Evolutionary conservation across 495 filamentous ascomycete species (phyloP).

Genomic region (Hyaloscypha hepaticicola): DNA sequence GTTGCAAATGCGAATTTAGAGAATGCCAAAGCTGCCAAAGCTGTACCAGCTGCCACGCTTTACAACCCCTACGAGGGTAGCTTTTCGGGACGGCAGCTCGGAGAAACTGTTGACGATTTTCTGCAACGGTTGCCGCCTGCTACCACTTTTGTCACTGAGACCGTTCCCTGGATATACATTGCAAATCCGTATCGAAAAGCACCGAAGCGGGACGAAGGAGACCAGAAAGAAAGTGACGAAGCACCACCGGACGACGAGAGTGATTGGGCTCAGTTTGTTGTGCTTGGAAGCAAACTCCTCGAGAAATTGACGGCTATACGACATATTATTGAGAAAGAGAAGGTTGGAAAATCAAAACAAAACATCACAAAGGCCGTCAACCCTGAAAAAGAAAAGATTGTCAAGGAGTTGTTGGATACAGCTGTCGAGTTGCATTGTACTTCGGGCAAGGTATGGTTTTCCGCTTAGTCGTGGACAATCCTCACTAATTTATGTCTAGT

Average conservation of each 20-base stretch:
- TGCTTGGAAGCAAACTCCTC: conserved; percentile 42
- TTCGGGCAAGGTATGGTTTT: conserved; percentile 56
- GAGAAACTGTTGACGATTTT: conserved; percentile 62
- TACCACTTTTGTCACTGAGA: conserved; percentile 41
- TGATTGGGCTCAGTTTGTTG: conserved; percentile 21
- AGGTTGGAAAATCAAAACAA: conserved; percentile 15
- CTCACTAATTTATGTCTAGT: conserved; percentile 39
- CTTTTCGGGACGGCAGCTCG: conserved; percentile 47
- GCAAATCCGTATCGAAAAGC: conserved; percentile 49
- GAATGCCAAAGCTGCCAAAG: conserved; percentile 14
- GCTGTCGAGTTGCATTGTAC: conserved; percentile 55
- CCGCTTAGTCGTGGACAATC: not conserved
- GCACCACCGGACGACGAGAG: conserved; percentile 23
- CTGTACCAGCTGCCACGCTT: conserved; percentile 23
- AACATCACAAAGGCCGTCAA: conserved; percentile 22
- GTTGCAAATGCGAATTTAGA: conserved; percentile 17
- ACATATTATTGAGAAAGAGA: conserved; percentile 39
- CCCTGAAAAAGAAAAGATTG: conserved; percentile 19
- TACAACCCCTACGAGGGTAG: conserved; percentile 48
- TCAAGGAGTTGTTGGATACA: conserved; percentile 50
- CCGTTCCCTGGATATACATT: conserved; percentile 66
- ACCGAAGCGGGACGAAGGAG: not conserved
- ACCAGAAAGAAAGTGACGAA: conserved; percentile 7
- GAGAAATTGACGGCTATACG: conserved; percentile 41
- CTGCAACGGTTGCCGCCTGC: conserved; percentile 64